Evolutionary conservation across 768 basidiomycete genomes (phyloP), one percentile per base, ranked within the genome.

Genomic region (Rhizopogon roseolus): DNA sequence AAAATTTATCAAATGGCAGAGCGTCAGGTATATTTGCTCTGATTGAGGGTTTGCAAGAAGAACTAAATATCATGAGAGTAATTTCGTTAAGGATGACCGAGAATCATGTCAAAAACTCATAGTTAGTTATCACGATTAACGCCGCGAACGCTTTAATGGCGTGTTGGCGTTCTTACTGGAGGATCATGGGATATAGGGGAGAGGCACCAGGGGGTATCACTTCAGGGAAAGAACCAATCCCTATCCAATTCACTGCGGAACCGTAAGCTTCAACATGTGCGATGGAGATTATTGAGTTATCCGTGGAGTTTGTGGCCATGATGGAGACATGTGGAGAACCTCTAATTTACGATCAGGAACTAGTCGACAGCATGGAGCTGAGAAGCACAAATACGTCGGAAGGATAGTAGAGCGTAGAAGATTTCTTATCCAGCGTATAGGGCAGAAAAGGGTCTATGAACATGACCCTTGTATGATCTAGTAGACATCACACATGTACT

Each of bases 11-110:
- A 49, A 54, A 54, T 4, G 25, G 46, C 13, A 34, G 52, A 4
- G 52, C 45, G 19, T 54, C 42, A 8, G 52, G 45, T 45, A 54
- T 54, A 16, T 45, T 54, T 17, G 52, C 42, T 45, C 52, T 44
- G 36, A 54, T 54, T 54, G 52, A 10, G 52, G 45, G 0, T 49
- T 6, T 4, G 52, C 27, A 27, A 54, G 49, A 46, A 49, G 44
- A 25, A 54, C 52, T 54, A 29, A 11, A 14, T n/a, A n/a, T n/a
- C n/a, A n/a, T 29, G 22, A 22, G n/a, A 9, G 14, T 22, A 17
- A 54, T 19, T 13, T 22, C 22, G 22, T 22, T 3, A 17, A 39
- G 22, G 32, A 19, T 14, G 32, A 29, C 11, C 13, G 6, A n/a
- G n/a, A 14, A n/a, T 2, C 29, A 37, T 5, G 22, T 29, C 11